A percentile compares a stretch with the other conserved stretches of the same genome.
Conservation (phyloP, 495 filamentous ascomycete genomes). For the Pseudotulostoma volvatum region DNA sequence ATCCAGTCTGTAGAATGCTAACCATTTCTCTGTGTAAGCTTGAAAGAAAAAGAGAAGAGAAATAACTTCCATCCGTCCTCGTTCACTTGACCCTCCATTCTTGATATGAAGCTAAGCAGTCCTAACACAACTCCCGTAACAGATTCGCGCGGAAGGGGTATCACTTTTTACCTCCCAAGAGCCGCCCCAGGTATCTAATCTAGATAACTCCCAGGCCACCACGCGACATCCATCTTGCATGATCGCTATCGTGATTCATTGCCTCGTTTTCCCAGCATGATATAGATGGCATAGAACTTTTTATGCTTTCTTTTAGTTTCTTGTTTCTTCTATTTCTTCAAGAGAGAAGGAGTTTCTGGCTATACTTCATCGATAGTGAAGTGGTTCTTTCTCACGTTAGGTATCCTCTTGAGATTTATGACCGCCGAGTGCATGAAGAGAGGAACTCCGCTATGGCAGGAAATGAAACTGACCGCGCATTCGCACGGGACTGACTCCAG, state of each 20-base stretch:
- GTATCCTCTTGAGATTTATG: conserved; percentile 13
- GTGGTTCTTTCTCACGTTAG: too few relatives aligned
- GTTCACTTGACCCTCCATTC: not conserved
- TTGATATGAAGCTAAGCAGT: not conserved
- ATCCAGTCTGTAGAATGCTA: not conserved
- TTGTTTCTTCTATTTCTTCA: conserved; percentile 7
- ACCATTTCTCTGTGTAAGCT: too few relatives aligned
- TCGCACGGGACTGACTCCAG: conserved; percentile 16
- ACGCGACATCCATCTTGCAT: conserved; percentile 19
- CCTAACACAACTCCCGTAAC: not conserved
- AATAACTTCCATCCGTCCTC: not conserved
- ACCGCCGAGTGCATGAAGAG: conserved; percentile 19
- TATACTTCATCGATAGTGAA: too few relatives aligned
- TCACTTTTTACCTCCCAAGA: conserved; percentile 34
- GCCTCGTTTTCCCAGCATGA: conserved; percentile 14
- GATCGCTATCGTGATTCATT: conserved; percentile 19
- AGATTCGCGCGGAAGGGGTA: conserved; percentile 24
- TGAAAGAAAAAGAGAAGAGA: too few relatives aligned
- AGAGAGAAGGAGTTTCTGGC: too few relatives aligned
- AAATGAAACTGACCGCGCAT: conserved; percentile 17
- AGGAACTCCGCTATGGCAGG: conserved; percentile 18
- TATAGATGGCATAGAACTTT: conserved; percentile 11
- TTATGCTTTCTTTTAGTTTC: not conserved
- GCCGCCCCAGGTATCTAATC: conserved; percentile 32
- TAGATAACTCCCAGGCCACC: conserved; percentile 29